Conservation (phyloP, 352 stramenopile genomes). For the Pythium utonaiense region DNA sequence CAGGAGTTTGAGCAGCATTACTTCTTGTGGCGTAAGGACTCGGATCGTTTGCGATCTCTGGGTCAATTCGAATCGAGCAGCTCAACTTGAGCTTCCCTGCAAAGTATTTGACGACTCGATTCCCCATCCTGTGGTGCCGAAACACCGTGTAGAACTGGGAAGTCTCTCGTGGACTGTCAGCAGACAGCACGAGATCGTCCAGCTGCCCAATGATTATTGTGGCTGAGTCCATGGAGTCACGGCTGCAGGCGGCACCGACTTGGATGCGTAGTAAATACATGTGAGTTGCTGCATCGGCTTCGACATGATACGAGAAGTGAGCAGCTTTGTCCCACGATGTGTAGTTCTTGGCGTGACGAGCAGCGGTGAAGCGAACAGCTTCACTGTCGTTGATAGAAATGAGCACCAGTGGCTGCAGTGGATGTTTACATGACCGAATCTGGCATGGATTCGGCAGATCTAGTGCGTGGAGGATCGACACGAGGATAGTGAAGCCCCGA, state of each 20-base stretch:
- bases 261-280: constrained; percentile 1
- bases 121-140: constrained; percentile 4
- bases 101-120: constrained; percentile 16
- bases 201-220: constrained; percentile 5
- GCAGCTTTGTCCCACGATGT: constrained; percentile 12
- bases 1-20: not conserved
- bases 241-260: constrained; percentile 6
- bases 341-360: constrained; percentile 19
- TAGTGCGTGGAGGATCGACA: constrained; percentile 18
- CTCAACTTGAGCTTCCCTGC: constrained; percentile 22
- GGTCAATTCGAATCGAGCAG: not conserved
- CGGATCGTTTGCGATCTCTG: not conserved
- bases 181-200: constrained; percentile 10
- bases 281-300: not conserved
- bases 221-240: not conserved
- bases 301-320: not conserved
- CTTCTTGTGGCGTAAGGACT: not conserved
- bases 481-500: constrained; percentile 4
- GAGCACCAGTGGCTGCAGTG: constrained; percentile 4
- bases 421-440: constrained; percentile 21
- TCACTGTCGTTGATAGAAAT: not conserved
- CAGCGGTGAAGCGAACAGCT: not conserved
- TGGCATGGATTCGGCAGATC: constrained; percentile 25
- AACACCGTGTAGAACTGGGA: constrained; percentile 18
- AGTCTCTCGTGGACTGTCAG: not conserved